These are phyloP conservation scores for Apiotrichum veenhuisii DNA, from an alignment of 1,284 basidiomycete genomes.

Conservation along the genomic window DNA sequence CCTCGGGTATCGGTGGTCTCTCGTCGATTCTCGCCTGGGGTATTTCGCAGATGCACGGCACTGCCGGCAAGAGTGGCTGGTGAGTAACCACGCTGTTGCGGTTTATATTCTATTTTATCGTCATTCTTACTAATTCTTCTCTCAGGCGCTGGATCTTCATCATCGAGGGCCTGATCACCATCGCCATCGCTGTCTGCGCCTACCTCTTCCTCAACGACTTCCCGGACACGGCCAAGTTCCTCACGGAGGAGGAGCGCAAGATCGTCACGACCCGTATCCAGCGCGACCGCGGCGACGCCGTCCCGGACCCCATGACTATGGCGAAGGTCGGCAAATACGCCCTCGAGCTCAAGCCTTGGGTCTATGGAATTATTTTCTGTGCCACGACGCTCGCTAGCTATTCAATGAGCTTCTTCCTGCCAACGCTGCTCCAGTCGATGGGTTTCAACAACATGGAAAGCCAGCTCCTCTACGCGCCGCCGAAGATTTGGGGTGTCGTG, in stretches of 20 bases:
- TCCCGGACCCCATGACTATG: conserved; percentile 44
- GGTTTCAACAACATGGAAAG: conserved; percentile 41
- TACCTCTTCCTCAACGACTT: conserved; percentile 21
- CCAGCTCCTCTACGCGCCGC: conserved; percentile 47
- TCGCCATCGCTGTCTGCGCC: conserved; percentile 13
- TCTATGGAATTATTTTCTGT: conserved; percentile 23
- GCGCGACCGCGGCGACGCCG: conserved; percentile 40
- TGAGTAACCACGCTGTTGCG: conserved; percentile 13
- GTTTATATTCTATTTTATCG: too few species aligned
- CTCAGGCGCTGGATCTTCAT: conserved; percentile 13
- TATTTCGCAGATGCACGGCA: conserved; percentile 2
- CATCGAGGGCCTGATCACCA: conserved; percentile 3
- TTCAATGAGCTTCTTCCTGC: conserved; percentile 45
- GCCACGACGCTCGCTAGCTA: conserved; percentile 1
- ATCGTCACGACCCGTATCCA: conserved; percentile 11
- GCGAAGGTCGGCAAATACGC: conserved; percentile 39
- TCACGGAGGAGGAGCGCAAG: conserved; percentile 11
- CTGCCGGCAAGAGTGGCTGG: conserved; percentile 7
- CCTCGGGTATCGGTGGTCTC: background rate
- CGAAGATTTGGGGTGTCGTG: conserved; percentile 44
- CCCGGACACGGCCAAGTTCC: conserved; percentile 12
- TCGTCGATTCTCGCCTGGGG: background rate
- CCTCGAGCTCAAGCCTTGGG: conserved; percentile 37
- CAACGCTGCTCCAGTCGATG: conserved; percentile 45
- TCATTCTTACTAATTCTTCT: conserved; percentile 42